phyloP scores from a whole-genome alignment of 1,284 basidiomycete genomes.

The Coniferiporia sulphurascens region DNA sequence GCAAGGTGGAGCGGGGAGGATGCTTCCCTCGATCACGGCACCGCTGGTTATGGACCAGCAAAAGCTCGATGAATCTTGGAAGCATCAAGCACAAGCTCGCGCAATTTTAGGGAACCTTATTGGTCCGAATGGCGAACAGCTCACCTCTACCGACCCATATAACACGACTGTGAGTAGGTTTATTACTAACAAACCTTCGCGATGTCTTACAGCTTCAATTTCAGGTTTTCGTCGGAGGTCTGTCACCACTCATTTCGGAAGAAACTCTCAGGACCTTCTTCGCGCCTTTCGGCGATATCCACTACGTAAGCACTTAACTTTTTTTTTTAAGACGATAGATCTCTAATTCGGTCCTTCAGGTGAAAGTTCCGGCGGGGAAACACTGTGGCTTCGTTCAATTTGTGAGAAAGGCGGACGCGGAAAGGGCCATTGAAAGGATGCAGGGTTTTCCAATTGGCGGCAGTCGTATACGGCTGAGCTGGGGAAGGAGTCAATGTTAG shows the following conservation, averaged over 20 bases:
- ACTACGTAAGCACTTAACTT: slow-evolving; percentile 58
- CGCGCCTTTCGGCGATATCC: slow-evolving; percentile 85
- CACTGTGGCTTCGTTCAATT: slow-evolving; percentile 97
- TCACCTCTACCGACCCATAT: slow-evolving; percentile 82
- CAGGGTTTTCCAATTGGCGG: slow-evolving; percentile 93
- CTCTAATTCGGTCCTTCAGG: slow-evolving; percentile 40
- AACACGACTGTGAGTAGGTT: slow-evolving; percentile 70
- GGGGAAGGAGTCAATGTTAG: slow-evolving; percentile 89
- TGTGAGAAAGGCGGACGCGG: slow-evolving; percentile 86
- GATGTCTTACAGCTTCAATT: neutral
- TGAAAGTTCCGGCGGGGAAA: slow-evolving; percentile 93
- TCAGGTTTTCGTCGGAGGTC: slow-evolving; percentile 73
- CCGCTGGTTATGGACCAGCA: slow-evolving; percentile 37
- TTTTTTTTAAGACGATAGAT: slow-evolving; percentile 8
- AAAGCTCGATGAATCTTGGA: slow-evolving; percentile 71
- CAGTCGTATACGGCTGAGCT: slow-evolving; percentile 85
- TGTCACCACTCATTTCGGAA: slow-evolving; percentile 82
- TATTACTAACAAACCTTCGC: neutral
- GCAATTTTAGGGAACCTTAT: slow-evolving; percentile 76
- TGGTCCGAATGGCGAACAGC: slow-evolving; percentile 77
- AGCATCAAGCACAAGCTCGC: slow-evolving; percentile 73
- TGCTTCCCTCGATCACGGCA: slow-evolving; percentile 36
- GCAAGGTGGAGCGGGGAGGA: slow-evolving; percentile 15
- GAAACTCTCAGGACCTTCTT: slow-evolving; percentile 87
- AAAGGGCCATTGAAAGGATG: slow-evolving; percentile 92